Evolutionary conservation across 169 alveolate genomes (phyloP), one percentile per base, ranked within the genome.

Genomic region (Plasmodium cynomolgi): DNA sequence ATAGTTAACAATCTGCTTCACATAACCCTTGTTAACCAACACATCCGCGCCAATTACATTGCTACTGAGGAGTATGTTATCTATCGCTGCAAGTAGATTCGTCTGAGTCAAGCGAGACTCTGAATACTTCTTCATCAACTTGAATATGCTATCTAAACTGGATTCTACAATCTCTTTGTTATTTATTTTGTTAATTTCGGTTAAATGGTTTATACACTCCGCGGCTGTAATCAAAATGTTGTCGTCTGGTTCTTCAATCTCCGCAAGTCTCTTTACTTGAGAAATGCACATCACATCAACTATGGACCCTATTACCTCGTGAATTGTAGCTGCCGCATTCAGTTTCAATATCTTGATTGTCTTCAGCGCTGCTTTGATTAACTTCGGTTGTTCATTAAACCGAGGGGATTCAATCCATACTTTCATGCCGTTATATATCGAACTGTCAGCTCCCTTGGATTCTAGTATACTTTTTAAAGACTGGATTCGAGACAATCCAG

Each of bases 21-120:
- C 44, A 31, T 96, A 93, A 15, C 98, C 98, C 15, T 97, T 96
- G 37, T 92, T 93, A 37, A 97, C 84, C 47, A 97, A 92, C 26
- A 96, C 96, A 6, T 91, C 96, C 68, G 93, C 95, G 88, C 97
- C 96, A 15, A 81, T 84, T 56, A 84, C 96, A 23, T 96, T 96
- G 54, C 97, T 95, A 80, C 96, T 95, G 68, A 93, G 92, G 54
- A 96, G 90, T n/a, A 97, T 95, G 83, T 96, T 93, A 74, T 95
- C 81, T 29, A 97, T 93, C 17, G 98, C 98, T 92, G 96, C 97
- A 34, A 97, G 81, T 83, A 97, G 96, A 83, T 96, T 92, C 26
- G 96, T 96, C 93, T 97, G 98, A 39, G 98, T 97, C 47, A 95
- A 96, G 56, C 98, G 96, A 83, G 97, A 96, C 84, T 97, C 98